Percentiles rank a stretch among this genome's conserved stretches.
Evolutionary conservation across 176 grass and related monocot genomes (phyloP).

Genomic region (Zea mays): DNA sequence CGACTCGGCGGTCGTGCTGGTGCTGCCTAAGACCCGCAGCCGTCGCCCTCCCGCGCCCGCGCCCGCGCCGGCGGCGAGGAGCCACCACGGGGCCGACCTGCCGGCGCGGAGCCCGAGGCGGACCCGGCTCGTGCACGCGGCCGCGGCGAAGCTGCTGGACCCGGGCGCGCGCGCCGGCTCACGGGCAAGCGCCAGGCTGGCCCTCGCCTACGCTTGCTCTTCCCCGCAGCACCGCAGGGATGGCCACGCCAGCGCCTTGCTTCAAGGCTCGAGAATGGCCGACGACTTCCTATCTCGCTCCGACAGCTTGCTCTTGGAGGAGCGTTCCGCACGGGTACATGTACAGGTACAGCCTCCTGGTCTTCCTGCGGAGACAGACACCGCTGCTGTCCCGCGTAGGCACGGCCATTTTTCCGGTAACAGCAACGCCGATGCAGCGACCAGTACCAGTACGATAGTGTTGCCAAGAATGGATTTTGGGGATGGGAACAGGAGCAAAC

Average conservation of each 20-base stretch:
- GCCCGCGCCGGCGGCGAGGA: background rate
- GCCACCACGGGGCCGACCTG: conserved; percentile 53
- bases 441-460: conserved; percentile 5
- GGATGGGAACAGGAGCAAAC: conserved; percentile 22
- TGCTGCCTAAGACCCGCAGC: conserved; percentile 38
- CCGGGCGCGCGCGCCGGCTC: conserved; percentile 38
- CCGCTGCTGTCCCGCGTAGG: background rate
- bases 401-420: background rate
- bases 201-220: conserved; percentile 51
- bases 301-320: conserved; percentile 5
- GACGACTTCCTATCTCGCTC: conserved; percentile 53
- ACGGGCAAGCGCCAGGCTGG: conserved; percentile 29
- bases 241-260: conserved; percentile 20
- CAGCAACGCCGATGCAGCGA: background rate
- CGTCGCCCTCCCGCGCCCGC: background rate
- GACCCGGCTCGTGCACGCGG: conserved; percentile 53
- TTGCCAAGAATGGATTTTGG: conserved; percentile 32
- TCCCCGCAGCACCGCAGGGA: conserved; percentile 50
- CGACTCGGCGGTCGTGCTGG: conserved; percentile 29
- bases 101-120: conserved; percentile 60
- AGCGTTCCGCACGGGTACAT: conserved; percentile 9
- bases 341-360: conserved; percentile 4
- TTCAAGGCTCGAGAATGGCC: conserved; percentile 23
- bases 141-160: conserved; percentile 72
- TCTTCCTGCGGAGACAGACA: conserved; percentile 5